Evolutionary conservation across 495 filamentous ascomycete genomes (phyloP), one percentile per base, ranked within the genome.

Genomic region (Xylaria longipes): DNA sequence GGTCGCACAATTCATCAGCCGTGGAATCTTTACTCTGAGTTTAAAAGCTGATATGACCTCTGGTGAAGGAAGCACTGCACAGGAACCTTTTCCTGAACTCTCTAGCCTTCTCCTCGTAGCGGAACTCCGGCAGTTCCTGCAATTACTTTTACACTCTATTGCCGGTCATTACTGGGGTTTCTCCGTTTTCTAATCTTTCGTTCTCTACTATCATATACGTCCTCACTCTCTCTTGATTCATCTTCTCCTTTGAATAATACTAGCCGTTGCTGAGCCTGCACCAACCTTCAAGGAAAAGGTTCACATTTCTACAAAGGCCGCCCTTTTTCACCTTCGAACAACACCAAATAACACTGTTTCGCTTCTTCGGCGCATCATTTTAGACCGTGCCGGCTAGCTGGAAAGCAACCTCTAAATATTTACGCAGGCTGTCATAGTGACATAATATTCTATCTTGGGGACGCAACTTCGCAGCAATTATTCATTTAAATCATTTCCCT

Each of bases 51-150:
- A 67, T 41, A 67, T 56, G 33, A 20, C 65, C 65, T 67, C 62
- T 27, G 22, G 33, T 7, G 48, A 54, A 67, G 46, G 48, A 54
- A 67, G 46, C 20, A n/a, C 4, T 70, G 20, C 31, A 54, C 5
- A n/a, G 14, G 48, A 31, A 43, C 20, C n/a, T 72, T 70, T 73
- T 74, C 61, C 33, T 62, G 71, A 75, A 71, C 71, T 81, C 80
- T 82, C 77, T 77, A 82, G 81, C 83, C 83, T 82, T 78, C 72
- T 82, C 78, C 77, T 80, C 75, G 76, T 78, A 80, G 80, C 84
- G 82, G 80, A 84, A 80, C 86, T 86, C 86, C 81, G 84, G 85
- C 80, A 86, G 85, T 84, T 86, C 83, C 82, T 74, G 78, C 79
- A 76, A 72, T 70, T 79, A 76, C 70, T 25, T 41, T 25, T 56